Conservation (phyloP, 176 grass and related monocot species). For the Sorghum bicolor region Sorghum_bicolor_NCBIv3 NC_012875.2:38753001-38753500, state of each 20-base stretch:
- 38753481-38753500: no score
- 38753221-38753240: neutral
- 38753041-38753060: slow-evolving; percentile 38
- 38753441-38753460: no score
- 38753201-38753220: neutral
- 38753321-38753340: neutral
- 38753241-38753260: neutral
- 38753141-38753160: neutral
- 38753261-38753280: neutral
- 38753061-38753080: slow-evolving; percentile 36
- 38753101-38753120: slow-evolving; percentile 48
- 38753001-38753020: slow-evolving; percentile 33
- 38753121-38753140: slow-evolving; percentile 6
- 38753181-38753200: neutral
- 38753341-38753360: neutral
- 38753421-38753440: no score
- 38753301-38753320: no score
- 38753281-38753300: neutral
- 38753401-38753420: no score
- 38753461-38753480: no score
- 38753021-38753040: slow-evolving; percentile 12
- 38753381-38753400: no score
- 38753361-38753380: no score
- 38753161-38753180: neutral
- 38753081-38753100: slow-evolving; percentile 30